These are phyloP conservation scores for Fusarium lateritium DNA, from an alignment of 2,329 filamentous ascomycete species.

Conservation along the genomic window DNA sequence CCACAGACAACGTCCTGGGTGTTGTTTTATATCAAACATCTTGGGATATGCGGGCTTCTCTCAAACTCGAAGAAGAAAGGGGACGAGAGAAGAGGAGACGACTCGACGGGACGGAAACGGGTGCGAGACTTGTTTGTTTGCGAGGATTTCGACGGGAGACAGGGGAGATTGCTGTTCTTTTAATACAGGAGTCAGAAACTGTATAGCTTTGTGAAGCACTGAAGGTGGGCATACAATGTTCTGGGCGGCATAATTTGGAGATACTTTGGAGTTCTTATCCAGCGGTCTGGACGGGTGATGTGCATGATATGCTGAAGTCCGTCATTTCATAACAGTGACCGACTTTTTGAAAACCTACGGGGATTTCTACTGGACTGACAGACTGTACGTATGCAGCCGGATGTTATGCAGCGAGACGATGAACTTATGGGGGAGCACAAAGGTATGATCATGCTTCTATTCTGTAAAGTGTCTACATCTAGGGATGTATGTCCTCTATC, in stretches of 20 bases:
- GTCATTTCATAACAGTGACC: constrained; percentile 15
- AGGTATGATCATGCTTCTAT: background rate
- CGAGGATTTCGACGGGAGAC: constrained; percentile 7
- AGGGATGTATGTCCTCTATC: background rate
- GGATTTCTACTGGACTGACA: background rate
- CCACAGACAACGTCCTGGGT: constrained; percentile 5
- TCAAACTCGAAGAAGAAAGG: constrained; percentile 3
- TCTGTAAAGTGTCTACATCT: constrained; percentile 1
- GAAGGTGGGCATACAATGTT: background rate
- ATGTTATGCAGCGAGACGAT: constrained; percentile 18
- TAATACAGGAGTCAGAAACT: constrained; percentile 7
- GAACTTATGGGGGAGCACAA: constrained; percentile 15
- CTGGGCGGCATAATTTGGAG: background rate
- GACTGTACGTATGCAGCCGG: constrained; percentile 12
- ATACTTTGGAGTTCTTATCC: background rate
- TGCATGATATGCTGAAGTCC: constrained; percentile 11
- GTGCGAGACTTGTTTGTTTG: constrained; percentile 11
- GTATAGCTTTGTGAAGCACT: background rate
- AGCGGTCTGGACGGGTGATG: constrained; percentile 15
- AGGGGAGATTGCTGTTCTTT: background rate
- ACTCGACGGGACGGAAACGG: constrained; percentile 30
- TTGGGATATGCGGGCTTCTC: background rate
- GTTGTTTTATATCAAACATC: constrained; percentile 26
- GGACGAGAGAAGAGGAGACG: constrained; percentile 1
- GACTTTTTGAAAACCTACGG: constrained; percentile 25